Evolutionary conservation across 2,329 filamentous ascomycete species (phyloP), one percentile per base, ranked within the genome.

Genomic region (Lachnellula arida): DNA sequence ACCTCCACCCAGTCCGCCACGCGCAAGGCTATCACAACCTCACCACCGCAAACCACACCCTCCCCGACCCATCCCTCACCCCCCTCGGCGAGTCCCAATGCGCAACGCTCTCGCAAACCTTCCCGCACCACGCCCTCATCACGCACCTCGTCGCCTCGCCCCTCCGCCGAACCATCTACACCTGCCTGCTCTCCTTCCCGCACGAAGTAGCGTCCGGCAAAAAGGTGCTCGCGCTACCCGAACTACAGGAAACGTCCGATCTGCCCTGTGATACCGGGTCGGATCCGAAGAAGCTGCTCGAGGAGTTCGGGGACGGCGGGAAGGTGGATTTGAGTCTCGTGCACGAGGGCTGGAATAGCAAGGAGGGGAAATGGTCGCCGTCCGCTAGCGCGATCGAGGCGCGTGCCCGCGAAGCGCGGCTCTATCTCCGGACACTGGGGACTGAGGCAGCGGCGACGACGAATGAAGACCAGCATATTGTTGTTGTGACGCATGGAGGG

Each of bases 21-120:
- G 87, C 86, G 12, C 78, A 90, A 74, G 91, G 90, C 73, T 84
- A 82, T 69, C 92, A 96, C 79, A 96, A 96, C 72, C 81, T 94
- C 67, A 78, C 67, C 60, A 66, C 76, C 25, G 86, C 80, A 60
- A 90, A 92, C 73, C 87, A 92, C 69, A 68, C 74, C 58, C 76
- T 96, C 42, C 85, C 71, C n/a, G 92, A 97, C 68, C 91, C 92
- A 1, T 76, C 82, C 57, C 81, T 96, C 53, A 96, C 92, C 1
- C 76, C 81, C 0, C 77, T 86, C n/a, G 92, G 92, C 64, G 78
- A 86, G 68, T 67, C 83, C 59, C 91, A 97, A 78, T 95, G 91
- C 74, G 75, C 72, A 25, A 70, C 73, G 15, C 84, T 96, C 42
- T 73, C 79, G 64, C 68, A 76, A 32, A 59, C 64, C 19, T 96